phyloP scores from a whole-genome alignment of 2,329 filamentous ascomycete species.

The Ascocoryne sarcoides region DNA sequence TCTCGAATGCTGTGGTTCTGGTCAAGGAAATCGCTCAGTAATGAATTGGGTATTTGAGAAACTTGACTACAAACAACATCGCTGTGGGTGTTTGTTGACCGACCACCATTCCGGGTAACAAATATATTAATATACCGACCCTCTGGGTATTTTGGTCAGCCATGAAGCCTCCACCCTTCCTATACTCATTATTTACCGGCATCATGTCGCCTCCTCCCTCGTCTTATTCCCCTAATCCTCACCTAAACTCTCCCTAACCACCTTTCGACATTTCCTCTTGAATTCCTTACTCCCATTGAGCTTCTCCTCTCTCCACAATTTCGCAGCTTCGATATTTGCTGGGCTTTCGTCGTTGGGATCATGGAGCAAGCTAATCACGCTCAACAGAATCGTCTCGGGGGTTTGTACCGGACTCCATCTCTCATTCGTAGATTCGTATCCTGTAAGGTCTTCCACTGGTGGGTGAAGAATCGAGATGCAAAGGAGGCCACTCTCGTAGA shows the following conservation, averaged over 20 bases:
- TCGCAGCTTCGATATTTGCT: slow-evolving; percentile 66
- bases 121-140: too few relatives aligned
- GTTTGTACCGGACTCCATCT: slow-evolving; percentile 93
- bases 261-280: slow-evolving; percentile 65
- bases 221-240: slow-evolving; percentile 58
- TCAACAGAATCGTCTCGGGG: slow-evolving; percentile 86
- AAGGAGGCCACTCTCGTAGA: slow-evolving; percentile 78
- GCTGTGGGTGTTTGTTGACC: too few relatives aligned
- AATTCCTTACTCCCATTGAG: slow-evolving; percentile 59
- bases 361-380: slow-evolving; percentile 84
- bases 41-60: too few relatives aligned
- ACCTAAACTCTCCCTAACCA: slow-evolving; percentile 73
- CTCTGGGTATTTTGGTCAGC: too few relatives aligned
- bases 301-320: slow-evolving; percentile 73
- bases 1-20: too few relatives aligned
- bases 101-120: too few relatives aligned
- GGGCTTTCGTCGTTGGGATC: slow-evolving; percentile 75
- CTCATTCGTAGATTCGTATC: slow-evolving; percentile 84
- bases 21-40: too few relatives aligned
- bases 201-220: too few relatives aligned
- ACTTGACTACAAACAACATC: too few relatives aligned
- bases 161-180: too few relatives aligned
- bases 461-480: slow-evolving; percentile 97
- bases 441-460: slow-evolving; percentile 86
- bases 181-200: too few relatives aligned